A percentile compares a stretch with the other conserved stretches of the same genome.
Conservation (phyloP, 2,329 filamentous ascomycete species). For the Aspergillus pseudotamarii region DNA sequence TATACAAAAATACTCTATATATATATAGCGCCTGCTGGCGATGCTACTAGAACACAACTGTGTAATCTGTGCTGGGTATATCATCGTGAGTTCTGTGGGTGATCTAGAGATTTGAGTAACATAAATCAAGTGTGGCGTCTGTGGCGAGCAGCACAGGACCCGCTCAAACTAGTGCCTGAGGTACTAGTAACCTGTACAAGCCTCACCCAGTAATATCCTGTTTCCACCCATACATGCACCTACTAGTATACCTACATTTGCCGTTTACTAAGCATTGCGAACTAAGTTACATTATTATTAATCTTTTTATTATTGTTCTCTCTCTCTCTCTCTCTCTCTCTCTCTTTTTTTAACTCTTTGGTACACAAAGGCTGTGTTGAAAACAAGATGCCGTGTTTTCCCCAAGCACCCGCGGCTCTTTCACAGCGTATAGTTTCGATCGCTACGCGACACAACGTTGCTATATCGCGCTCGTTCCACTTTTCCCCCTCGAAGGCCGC, state of each 20-base stretch:
- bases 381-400: constrained; percentile 25
- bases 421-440: constrained; percentile 23
- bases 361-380: background rate
- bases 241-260: background rate
- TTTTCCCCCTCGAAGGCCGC: constrained; percentile 46
- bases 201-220: background rate
- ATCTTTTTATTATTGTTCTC: too few relatives aligned
- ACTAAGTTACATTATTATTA: too few relatives aligned
- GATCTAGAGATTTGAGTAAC: too few relatives aligned
- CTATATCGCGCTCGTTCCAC: constrained; percentile 35
- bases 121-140: background rate
- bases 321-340: too few relatives aligned
- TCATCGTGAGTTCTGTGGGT: too few relatives aligned
- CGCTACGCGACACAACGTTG: constrained; percentile 18
- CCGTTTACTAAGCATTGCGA: background rate
- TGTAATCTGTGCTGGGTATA: background rate
- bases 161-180: background rate
- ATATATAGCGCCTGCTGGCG: background rate
- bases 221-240: background rate
- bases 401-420: constrained; percentile 24
- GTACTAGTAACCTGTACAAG: too few relatives aligned
- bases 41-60: background rate
- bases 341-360: background rate
- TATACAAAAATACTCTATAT: background rate
- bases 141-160: background rate